Evolutionary conservation across 1,284 basidiomycete genomes (phyloP).

Genomic region (Rhodotorula sp.): DNA sequence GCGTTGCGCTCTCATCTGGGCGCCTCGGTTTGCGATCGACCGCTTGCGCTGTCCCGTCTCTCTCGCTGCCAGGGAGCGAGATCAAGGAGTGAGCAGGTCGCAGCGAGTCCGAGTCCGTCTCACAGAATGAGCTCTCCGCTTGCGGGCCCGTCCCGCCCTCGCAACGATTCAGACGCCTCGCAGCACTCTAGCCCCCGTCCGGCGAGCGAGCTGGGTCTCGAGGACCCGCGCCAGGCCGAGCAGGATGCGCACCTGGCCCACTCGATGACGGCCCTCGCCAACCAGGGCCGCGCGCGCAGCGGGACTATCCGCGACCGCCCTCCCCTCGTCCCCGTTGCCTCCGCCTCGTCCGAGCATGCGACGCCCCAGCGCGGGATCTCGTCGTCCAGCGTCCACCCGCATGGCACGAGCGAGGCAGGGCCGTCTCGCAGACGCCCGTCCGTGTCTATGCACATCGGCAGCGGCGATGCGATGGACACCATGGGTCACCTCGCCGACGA

Average conservation of each 20-base stretch:
- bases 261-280: slow-evolving; percentile 23
- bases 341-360: neutral
- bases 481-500: slow-evolving; percentile 44
- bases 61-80: neutral
- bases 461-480: slow-evolving; percentile 19
- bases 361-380: slow-evolving; percentile 19
- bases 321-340: neutral
- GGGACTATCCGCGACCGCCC: slow-evolving; percentile 26
- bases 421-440: slow-evolving; percentile 28
- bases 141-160: neutral
- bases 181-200: slow-evolving; percentile 24
- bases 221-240: slow-evolving; percentile 28
- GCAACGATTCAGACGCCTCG: neutral
- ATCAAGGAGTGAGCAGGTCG: neutral
- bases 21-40: neutral
- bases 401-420: neutral
- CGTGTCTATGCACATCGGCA: slow-evolving; percentile 9
- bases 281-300: slow-evolving; percentile 15
- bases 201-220: slow-evolving; percentile 21
- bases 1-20: no score
- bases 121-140: slow-evolving; percentile 4
- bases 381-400: slow-evolving; percentile 12
- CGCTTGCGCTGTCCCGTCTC: neutral
- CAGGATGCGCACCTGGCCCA: slow-evolving; percentile 36
- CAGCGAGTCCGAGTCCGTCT: neutral